Evolutionary conservation across 1,284 basidiomycete genomes (phyloP).

Genomic region (Malassezia sp.): DNA sequence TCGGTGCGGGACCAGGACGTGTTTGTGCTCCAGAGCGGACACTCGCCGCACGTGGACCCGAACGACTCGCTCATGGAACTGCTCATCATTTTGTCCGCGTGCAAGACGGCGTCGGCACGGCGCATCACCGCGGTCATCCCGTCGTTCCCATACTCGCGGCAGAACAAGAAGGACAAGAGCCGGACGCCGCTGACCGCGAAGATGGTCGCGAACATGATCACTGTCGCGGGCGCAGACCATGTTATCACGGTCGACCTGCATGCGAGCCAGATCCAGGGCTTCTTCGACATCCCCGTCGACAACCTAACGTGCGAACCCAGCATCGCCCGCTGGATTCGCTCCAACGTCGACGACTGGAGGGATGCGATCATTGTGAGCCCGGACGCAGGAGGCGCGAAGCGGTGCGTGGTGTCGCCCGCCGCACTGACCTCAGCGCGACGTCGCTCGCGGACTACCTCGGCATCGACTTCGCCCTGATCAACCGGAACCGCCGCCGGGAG

Average conservation of each 20-base stretch:
- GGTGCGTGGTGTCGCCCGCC: constrained; percentile 51
- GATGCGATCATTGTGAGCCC: constrained; percentile 88
- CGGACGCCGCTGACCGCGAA: constrained; percentile 96
- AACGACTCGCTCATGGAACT: constrained; percentile 53
- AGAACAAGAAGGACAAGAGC: constrained; percentile 97
- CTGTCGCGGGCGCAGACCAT: constrained; percentile 91
- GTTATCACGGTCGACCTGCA: constrained; percentile 98
- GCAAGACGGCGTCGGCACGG: constrained; percentile 90
- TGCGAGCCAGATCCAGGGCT: constrained; percentile 95
- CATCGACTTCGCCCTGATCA: constrained; percentile 92
- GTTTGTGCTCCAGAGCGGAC: constrained; percentile 42
- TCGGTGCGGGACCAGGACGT: constrained; percentile 77
- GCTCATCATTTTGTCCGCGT: constrained; percentile 78
- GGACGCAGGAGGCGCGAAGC: constrained; percentile 93
- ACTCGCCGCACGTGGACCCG: constrained; percentile 39
- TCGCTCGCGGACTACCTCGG: constrained; percentile 89
- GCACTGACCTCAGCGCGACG: constrained; percentile 68
- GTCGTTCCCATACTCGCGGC: constrained; percentile 89
- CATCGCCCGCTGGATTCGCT: constrained; percentile 58
- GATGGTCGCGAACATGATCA: constrained; percentile 92
- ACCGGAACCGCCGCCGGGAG: constrained; percentile 58
- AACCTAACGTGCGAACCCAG: constrained; percentile 52
- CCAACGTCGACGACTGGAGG: constrained; percentile 72
- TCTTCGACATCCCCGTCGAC: constrained; percentile 98
- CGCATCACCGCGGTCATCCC: constrained; percentile 97